Base-by-base conservation (phyloP, 306 rosid genomes). In the Fragaria vesca region DNA sequence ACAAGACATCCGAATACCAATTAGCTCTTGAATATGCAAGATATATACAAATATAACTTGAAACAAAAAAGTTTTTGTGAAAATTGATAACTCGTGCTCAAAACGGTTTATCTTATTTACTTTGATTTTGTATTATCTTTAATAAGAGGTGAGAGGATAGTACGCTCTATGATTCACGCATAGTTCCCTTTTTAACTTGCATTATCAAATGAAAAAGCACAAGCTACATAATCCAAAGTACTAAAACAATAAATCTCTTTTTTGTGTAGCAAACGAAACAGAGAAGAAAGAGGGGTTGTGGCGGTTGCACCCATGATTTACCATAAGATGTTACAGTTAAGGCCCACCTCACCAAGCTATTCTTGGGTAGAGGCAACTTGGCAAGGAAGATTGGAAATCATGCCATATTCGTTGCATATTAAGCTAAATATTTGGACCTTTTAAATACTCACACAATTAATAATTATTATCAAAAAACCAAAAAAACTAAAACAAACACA, bases 321-420 rank as follows among this genome's bases (percentile, higher is more conserved):
- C 52, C 74, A 79, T 73, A 40, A 77, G 60, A 80, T 38, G 60
- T 60, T 20, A 70, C 77, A 71, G 69, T 58, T 72, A 78, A 77
- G 80, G 55, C 79, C 88, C 88, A 87, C 78, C 89, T 82, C 88
- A 82, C 76, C 89, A 88, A 89, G 90, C 96, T 89, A 94, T 86
- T 94, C 93, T 89, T 79, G 86, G 87, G 89, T 83, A 76, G 86
- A 80, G 87, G 90, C 97, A 86, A 85, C 90, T 87, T 81, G 77
- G 88, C 89, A 84, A 70, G 43, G 66, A 32, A 32, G 36, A 32
- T 32, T 32, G 36, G 81, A 82, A 74, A 88, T 81, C 84, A 76
- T 72, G 61, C 83, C 81, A 85, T 79, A 79, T 83, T 86, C 83
- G 78, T 83, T 79, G 83, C 83, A 84, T 87, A 77, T 81, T 68